Evolutionary conservation across 2,329 filamentous ascomycete species (phyloP), one percentile per base, ranked within the genome.

Genomic region (Diaporthe sp.): DNA sequence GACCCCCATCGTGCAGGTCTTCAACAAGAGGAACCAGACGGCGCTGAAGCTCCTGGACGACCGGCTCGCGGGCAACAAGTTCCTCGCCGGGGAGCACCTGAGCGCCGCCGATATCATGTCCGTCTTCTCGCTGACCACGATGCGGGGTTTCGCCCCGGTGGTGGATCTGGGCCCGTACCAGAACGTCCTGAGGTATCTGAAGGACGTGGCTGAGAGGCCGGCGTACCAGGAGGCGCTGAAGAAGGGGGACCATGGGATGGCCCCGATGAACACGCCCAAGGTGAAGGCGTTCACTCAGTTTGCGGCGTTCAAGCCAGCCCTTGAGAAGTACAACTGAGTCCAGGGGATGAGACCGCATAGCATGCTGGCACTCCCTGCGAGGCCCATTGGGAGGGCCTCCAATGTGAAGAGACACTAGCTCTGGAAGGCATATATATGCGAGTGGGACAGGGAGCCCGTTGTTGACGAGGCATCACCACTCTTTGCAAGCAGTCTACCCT

Each of bases 31-130:
- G 0, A 73, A 53, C 42, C 4, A 13, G 28, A 22, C 20, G 25
- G 25, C 61, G 37, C 76, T 93, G 47, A 58, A 74, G n/a, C 78
- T 85, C 31, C 71, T 92, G 37, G 86, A 94, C 53, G 81, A 86
- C 3, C 84, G 89, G 15, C 80, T 94, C 3, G 78, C 77, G 4
- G 76, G 82, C 1, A 88, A 85, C 49, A 80, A 84, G 10, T 94
- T 88, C 86, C 83, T 94, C 31, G 91, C 90, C 0, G 93, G 92
- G 3, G 83, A 87, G 0, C 85, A 91, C 70, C 90, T 94, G 75
- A 93, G 90, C 0, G 90, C 86, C 1, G 92, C 92, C 1, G 93
- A 94, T 82, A 85, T 93, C 53, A 93, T 94, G 91, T 84, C 84
- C 6, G 86, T 92, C 0, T 93, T 89, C 79, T 85, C 86, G 20